Evolutionary conservation across 495 filamentous ascomycete species (phyloP).

Genomic region (Stereocaulon alpinum): DNA sequence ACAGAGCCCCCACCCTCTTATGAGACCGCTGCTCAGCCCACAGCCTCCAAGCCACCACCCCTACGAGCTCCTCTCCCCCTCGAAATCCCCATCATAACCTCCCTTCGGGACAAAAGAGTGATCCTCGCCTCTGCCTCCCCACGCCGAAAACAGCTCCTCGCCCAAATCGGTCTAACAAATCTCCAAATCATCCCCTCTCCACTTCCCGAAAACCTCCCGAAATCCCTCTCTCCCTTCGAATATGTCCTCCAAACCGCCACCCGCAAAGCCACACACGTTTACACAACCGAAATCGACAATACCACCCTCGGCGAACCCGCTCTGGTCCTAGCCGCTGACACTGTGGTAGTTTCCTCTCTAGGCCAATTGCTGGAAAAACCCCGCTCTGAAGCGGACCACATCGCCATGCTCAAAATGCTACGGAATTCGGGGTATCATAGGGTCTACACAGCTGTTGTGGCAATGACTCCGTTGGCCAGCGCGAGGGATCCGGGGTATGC

Average conservation of each 20-base stretch:
- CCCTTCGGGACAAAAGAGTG: conserved; percentile 60
- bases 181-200: conserved; percentile 76
- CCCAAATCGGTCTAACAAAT: conserved; percentile 60
- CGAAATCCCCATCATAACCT: conserved; percentile 62
- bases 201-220: conserved; percentile 72
- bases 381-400: conserved; percentile 62
- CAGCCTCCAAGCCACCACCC: conserved; percentile 22
- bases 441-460: conserved; percentile 73
- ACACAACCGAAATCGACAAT: conserved; percentile 54
- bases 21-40: conserved; percentile 18
- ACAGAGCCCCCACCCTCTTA: conserved; percentile 24
- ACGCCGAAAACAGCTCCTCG: conserved; percentile 67
- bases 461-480: conserved; percentile 67
- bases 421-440: conserved; percentile 65
- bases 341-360: conserved; percentile 64
- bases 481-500: conserved; percentile 75
- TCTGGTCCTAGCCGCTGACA: conserved; percentile 85
- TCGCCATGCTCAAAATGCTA: conserved; percentile 68
- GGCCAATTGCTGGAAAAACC: conserved; percentile 88
- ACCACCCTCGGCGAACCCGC: conserved; percentile 56
- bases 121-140: conserved; percentile 87
- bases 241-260: conserved; percentile 84
- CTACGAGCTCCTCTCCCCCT: conserved; percentile 52
- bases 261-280: conserved; percentile 71
- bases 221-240: conserved; percentile 69